These are phyloP conservation scores for Malassezia furfur DNA, from an alignment of 1,284 basidiomycete genomes.

Conservation along the genomic window DNA sequence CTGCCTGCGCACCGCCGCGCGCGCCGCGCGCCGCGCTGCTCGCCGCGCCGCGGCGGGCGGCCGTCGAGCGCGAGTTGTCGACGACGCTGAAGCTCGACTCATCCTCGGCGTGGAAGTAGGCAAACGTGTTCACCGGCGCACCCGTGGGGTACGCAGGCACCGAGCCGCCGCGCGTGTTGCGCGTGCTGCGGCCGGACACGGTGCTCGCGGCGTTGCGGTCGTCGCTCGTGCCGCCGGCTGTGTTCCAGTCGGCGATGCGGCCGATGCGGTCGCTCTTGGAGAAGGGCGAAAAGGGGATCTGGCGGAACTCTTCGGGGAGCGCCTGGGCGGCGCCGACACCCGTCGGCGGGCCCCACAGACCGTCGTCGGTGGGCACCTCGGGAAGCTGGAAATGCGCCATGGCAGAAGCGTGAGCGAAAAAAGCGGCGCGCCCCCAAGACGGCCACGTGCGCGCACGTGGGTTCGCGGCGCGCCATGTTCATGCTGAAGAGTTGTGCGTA, in stretches of 20 bases:
- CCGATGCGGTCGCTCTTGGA: slow-evolving; percentile 97
- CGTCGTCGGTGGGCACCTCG: slow-evolving; percentile 26
- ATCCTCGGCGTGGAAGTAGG: slow-evolving; percentile 96
- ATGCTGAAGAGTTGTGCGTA: slow-evolving; percentile 70
- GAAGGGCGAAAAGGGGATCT: slow-evolving; percentile 70
- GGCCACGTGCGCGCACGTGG: slow-evolving; percentile 9
- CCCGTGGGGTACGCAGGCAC: slow-evolving; percentile 11
- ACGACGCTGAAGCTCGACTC: slow-evolving; percentile 96
- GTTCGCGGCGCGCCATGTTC: slow-evolving; percentile 55
- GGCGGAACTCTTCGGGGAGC: slow-evolving; percentile 38
- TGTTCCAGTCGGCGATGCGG: slow-evolving; percentile 93
- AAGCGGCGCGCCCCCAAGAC: not conserved
- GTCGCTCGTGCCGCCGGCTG: slow-evolving; percentile 56
- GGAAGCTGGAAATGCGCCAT: slow-evolving; percentile 44
- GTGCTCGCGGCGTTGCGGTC: slow-evolving; percentile 49
- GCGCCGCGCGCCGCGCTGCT: slow-evolving; percentile 42
- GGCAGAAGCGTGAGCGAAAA: not conserved
- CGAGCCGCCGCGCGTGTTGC: slow-evolving; percentile 10
- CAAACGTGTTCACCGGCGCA: slow-evolving; percentile 65
- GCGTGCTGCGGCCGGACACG: slow-evolving; percentile 48
- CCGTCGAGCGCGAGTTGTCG: slow-evolving; percentile 58
- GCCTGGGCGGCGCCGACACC: slow-evolving; percentile 20
- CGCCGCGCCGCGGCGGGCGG: slow-evolving; percentile 40
- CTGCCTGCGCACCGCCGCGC: slow-evolving; percentile 28
- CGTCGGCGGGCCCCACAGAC: slow-evolving; percentile 40